These are phyloP conservation scores for Leptographium lundbergii DNA, from an alignment of 2,329 filamentous ascomycete genomes.

Conservation along the genomic window DNA sequence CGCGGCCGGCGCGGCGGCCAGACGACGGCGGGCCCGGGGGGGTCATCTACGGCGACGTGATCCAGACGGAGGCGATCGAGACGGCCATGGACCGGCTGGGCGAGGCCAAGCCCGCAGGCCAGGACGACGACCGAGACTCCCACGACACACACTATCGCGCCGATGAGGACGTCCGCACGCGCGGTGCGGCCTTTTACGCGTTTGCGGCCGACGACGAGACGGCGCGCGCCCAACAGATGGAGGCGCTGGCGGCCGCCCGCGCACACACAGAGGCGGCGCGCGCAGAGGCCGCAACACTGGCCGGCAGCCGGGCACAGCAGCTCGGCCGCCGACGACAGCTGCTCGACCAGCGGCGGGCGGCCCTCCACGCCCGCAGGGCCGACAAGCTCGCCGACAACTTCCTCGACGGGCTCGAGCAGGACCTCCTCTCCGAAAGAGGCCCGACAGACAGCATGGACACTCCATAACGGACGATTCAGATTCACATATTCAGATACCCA, in stretches of 20 bases:
- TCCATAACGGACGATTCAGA: too few species aligned
- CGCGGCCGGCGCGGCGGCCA: slow-evolving; percentile 49
- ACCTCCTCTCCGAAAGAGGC: too few species aligned
- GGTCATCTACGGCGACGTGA: slow-evolving; percentile 72
- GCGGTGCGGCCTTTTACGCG: slow-evolving; percentile 83
- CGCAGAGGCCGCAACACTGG: slow-evolving; percentile 39
- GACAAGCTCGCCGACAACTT: slow-evolving; percentile 23
- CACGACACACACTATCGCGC: slow-evolving; percentile 75
- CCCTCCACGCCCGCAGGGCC: slow-evolving; percentile 23
- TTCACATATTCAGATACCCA: too few species aligned
- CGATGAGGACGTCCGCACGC: slow-evolving; percentile 67
- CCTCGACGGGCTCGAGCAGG: slow-evolving; percentile 21
- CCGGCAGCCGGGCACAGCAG: slow-evolving; percentile 44
- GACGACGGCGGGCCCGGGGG: slow-evolving; percentile 23
- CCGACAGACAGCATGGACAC: not conserved
- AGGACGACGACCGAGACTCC: not conserved
- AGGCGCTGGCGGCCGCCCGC: slow-evolving; percentile 53
- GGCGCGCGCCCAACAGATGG: slow-evolving; percentile 58
- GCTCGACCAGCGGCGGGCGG: not conserved
- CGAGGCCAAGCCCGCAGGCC: slow-evolving; percentile 43
- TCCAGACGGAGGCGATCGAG: slow-evolving; percentile 69
- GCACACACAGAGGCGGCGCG: slow-evolving; percentile 54
- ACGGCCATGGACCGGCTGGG: slow-evolving; percentile 59
- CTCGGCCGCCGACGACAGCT: slow-evolving; percentile 37
- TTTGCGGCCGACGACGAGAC: slow-evolving; percentile 73